phyloP scores from a whole-genome alignment of 2,329 filamentous ascomycete species.

The Aspergillus spinulosporus region DNA sequence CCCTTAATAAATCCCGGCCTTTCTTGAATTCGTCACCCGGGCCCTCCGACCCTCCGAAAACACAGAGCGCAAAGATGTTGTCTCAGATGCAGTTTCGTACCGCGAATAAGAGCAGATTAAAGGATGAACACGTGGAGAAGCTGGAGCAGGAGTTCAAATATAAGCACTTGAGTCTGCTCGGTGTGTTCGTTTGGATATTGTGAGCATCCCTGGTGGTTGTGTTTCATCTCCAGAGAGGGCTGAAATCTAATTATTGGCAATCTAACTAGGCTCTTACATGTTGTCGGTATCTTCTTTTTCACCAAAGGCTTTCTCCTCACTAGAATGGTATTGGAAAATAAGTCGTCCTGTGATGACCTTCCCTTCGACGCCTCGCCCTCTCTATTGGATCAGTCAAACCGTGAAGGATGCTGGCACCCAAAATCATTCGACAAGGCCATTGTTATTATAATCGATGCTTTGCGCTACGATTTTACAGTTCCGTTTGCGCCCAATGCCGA shows the following conservation, averaged over 20 bases:
- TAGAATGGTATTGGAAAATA: slow-evolving; percentile 74
- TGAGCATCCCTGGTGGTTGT: slow-evolving; percentile 27
- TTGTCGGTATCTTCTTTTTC: slow-evolving; percentile 83
- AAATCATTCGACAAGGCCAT: slow-evolving; percentile 91
- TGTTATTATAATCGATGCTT: slow-evolving; percentile 84
- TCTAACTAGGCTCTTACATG: slow-evolving; percentile 63
- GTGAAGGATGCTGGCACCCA: slow-evolving; percentile 89
- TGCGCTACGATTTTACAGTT: slow-evolving; percentile 95
- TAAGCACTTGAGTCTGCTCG: slow-evolving; percentile 40
- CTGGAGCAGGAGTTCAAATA: slow-evolving; percentile 42
- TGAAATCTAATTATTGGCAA: slow-evolving; percentile 1
- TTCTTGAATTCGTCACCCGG: slow-evolving; percentile 11
- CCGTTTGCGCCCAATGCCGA: slow-evolving; percentile 60
- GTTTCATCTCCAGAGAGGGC: slow-evolving; percentile 7
- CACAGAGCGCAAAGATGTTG: not conserved
- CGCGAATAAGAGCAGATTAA: slow-evolving; percentile 27
- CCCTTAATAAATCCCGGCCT: slow-evolving; percentile 4
- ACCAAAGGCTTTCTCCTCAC: slow-evolving; percentile 93
- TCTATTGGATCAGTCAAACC: slow-evolving; percentile 28
- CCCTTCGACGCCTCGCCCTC: slow-evolving; percentile 57
- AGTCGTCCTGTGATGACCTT: slow-evolving; percentile 67
- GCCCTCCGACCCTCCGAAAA: slow-evolving; percentile 7
- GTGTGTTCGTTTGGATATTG: slow-evolving; percentile 44
- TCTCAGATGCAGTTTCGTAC: not conserved
- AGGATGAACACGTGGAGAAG: slow-evolving; percentile 30